These are phyloP conservation scores for Apiospora koreana DNA, from an alignment of 2,329 filamentous ascomycete genomes.

Conservation along the genomic window DNA sequence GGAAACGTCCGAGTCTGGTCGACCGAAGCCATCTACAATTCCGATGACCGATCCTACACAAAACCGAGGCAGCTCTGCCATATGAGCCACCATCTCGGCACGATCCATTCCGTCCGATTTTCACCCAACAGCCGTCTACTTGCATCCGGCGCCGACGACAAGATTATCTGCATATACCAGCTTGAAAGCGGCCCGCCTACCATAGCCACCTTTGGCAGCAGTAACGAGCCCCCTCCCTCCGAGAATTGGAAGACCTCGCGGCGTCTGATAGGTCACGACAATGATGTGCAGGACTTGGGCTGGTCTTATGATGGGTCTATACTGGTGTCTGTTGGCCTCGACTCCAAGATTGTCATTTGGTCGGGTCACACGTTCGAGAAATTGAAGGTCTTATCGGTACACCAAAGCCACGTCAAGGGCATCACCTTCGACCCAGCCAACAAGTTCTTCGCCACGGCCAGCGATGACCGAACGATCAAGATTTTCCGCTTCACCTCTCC, in stretches of 20 bases:
- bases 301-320: conserved; percentile 98
- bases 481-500: conserved; percentile 95
- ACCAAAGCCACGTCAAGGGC: conserved; percentile 97
- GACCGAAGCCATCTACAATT: conserved; percentile 87
- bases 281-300: conserved; percentile 95
- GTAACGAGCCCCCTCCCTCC: conserved; percentile 86
- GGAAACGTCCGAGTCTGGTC: conserved; percentile 98
- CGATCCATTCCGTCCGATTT: conserved; percentile 95
- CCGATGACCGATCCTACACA: conserved; percentile 68
- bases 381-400: conserved; percentile 87
- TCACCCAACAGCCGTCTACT: conserved; percentile 94
- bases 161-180: conserved; percentile 96
- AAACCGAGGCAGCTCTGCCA: conserved; percentile 93
- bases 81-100: conserved; percentile 97
- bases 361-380: conserved; percentile 98
- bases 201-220: conserved; percentile 67
- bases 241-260: conserved; percentile 98
- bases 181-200: conserved; percentile 81
- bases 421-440: conserved; percentile 98
- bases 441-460: conserved; percentile 98
- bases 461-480: conserved; percentile 94
- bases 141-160: conserved; percentile 96
- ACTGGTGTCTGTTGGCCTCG: conserved; percentile 90
- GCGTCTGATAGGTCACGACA: conserved; percentile 93
- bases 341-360: conserved; percentile 98